Evolutionary conservation across 2,329 filamentous ascomycete species (phyloP), one percentile per base, ranked within the genome.

Genomic region (Phaeosphaeriaceae sp.): DNA sequence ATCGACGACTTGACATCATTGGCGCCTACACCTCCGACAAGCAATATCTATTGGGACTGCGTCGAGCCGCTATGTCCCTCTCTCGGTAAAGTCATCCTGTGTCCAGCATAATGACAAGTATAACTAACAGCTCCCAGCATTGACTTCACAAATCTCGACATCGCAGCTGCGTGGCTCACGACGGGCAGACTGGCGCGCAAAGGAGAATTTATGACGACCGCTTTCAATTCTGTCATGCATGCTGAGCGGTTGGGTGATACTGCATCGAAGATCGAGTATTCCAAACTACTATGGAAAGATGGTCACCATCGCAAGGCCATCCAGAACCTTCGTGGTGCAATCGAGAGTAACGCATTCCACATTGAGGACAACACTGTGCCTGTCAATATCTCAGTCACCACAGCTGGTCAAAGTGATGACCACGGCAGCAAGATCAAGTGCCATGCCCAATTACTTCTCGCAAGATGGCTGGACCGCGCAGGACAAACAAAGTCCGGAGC

Each of bases 381-480:
- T 57, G 55, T 74, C 5, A 74, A 76, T 66, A 74, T 72, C 15
- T 74, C 73, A 5, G 71, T 77, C 19, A 78, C 78, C 46, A 77
- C 76, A 28, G 76, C 76, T 19, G 77, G 77, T 44, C 77, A 73
- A 61, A 78, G 59, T 11, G 63, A 82, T 9, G 58, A 67, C 2
- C 59, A 66, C 3, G 82, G 86, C 63, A 88, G 88, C 63, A 80
- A 90, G 40, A 79, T 93, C 47, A 88, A 86, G n/a, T 90, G 89
- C 7, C 85, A 93, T 75, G 94, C 95, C 23, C 89, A 97, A 72
- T 84, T 99, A 9, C 84, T 98, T 35, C 86, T 97, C 24, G 95
- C 95, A 13, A 98, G 97, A 76, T 99, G 96, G 96, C 89, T 97
- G 26, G 96, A 98, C 73, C 89, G 86, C 56, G 92, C 94, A n/a